Conservation (phyloP, 768 basidiomycete species). For the Rhodotorula graminis region DNA sequence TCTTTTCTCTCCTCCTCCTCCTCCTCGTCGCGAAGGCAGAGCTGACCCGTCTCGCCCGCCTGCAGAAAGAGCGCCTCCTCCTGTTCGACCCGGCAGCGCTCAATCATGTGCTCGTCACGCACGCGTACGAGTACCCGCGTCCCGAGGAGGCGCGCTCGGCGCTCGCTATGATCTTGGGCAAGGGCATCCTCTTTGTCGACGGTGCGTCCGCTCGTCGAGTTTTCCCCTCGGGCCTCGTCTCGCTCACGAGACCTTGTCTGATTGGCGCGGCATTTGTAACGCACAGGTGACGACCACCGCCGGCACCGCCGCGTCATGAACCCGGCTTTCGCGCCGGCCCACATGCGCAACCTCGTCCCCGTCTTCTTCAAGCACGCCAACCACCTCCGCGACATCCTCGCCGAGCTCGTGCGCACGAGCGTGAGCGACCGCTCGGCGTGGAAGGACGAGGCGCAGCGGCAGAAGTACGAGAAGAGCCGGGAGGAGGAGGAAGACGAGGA, state of each 20-base stretch:
- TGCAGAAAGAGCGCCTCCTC: constrained; percentile 7
- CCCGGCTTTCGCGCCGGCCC: constrained; percentile 17
- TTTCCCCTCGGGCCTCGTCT: too few species aligned
- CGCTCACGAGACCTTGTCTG: too few species aligned
- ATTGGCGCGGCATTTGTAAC: too few species aligned
- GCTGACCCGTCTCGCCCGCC: too few species aligned
- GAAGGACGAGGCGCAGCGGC: not conserved
- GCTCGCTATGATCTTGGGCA: constrained; percentile 12
- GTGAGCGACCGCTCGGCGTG: not conserved
- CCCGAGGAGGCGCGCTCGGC: not conserved
- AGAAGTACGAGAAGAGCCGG: not conserved
- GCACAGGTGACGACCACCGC: constrained; percentile 25
- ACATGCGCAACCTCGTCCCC: constrained; percentile 3
- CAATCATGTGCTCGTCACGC: constrained; percentile 20
- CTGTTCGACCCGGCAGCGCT: constrained; percentile 29
- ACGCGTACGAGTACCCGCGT: constrained; percentile 21
- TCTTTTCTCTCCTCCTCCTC: not conserved
- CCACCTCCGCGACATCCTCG: constrained; percentile 3
- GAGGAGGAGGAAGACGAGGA: not conserved
- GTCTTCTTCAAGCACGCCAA: constrained; percentile 18
- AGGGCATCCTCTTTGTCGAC: constrained; percentile 26
- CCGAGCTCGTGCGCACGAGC: not conserved
- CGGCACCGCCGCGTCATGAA: constrained; percentile 29
- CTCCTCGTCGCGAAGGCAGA: not conserved
- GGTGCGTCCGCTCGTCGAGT: not conserved